Evolutionary conservation across 495 filamentous ascomycete species (phyloP).

Genomic region (Poronia punctata): DNA sequence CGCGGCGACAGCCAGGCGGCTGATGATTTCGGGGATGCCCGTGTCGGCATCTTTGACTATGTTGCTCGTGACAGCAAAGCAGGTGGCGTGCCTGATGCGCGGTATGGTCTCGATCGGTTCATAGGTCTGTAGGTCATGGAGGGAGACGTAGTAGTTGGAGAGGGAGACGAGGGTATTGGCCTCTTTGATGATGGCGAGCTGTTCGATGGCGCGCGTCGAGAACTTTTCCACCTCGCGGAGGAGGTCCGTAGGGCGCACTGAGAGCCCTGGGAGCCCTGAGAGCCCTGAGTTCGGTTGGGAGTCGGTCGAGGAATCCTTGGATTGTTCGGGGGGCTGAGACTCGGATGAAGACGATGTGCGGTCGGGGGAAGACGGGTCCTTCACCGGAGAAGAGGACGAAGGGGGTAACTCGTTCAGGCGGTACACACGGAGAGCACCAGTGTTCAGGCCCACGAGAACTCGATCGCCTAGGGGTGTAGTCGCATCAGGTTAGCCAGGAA

Average conservation of each 20-base stretch:
- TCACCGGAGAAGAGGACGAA: too few species aligned
- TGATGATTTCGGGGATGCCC: conserved; percentile 83
- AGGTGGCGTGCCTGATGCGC: conserved; percentile 78
- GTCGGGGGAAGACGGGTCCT: conserved; percentile 11
- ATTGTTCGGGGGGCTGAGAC: conserved; percentile 1
- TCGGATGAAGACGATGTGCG: conserved; percentile 3
- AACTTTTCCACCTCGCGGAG: conserved; percentile 91
- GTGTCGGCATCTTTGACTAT: conserved; percentile 83
- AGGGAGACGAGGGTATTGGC: conserved; percentile 84
- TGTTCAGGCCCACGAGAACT: conserved; percentile 83
- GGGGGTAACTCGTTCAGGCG: conserved; percentile 62
- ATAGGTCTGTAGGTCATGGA: conserved; percentile 84
- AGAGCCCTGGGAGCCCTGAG: too few species aligned
- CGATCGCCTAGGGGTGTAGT: conserved; percentile 58
- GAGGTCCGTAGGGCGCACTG: conserved; percentile 65
- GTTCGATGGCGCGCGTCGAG: conserved; percentile 77
- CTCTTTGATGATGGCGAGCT: conserved; percentile 92
- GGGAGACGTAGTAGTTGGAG: conserved; percentile 76
- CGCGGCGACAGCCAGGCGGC: conserved; percentile 79
- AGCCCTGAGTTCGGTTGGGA: not conserved
- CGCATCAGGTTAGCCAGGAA: conserved; percentile 5
- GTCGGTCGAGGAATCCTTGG: conserved; percentile 3
- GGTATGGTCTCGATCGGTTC: conserved; percentile 62
- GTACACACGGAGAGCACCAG: conserved; percentile 83
- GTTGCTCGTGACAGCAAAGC: conserved; percentile 90